These are phyloP conservation scores for Dipsacomyces acuminosporus DNA, from an alignment of 371 early-diverging fungal genomes.

Conservation along the genomic window DNA sequence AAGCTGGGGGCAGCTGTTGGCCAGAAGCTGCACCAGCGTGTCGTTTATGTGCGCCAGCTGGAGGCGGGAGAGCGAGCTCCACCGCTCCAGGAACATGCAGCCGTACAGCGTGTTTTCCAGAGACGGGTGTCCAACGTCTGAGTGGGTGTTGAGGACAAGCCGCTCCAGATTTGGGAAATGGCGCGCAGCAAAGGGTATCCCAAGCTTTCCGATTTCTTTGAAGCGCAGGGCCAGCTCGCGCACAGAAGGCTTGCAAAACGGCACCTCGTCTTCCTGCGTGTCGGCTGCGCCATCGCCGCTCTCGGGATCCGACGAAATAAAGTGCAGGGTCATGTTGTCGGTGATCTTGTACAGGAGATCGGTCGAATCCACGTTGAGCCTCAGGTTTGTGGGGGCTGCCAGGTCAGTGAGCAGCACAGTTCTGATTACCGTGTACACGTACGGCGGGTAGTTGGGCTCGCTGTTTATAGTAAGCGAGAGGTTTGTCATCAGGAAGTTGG, in stretches of 20 bases:
- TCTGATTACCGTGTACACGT: slow-evolving; percentile 39
- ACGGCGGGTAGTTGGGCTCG: slow-evolving; percentile 38
- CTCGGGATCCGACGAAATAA: slow-evolving; percentile 21
- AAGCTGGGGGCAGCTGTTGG: slow-evolving; percentile 37
- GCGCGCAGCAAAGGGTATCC: slow-evolving; percentile 42
- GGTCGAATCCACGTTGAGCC: slow-evolving; percentile 42
- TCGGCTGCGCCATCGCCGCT: slow-evolving; percentile 1
- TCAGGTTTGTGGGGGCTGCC: slow-evolving; percentile 34
- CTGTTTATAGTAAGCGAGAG: slow-evolving; percentile 29
- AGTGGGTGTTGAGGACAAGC: slow-evolving; percentile 34
- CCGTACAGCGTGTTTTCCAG: slow-evolving; percentile 45
- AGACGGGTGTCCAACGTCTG: slow-evolving; percentile 42
- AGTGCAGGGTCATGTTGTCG: slow-evolving; percentile 35
- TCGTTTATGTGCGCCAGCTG: slow-evolving; percentile 46
- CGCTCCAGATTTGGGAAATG: slow-evolving; percentile 38
- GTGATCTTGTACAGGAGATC: slow-evolving; percentile 44
- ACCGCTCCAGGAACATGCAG: slow-evolving; percentile 43
- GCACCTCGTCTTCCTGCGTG: slow-evolving; percentile 20
- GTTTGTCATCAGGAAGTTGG: slow-evolving; percentile 37
- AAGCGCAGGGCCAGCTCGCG: slow-evolving; percentile 43
- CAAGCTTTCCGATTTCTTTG: slow-evolving; percentile 43
- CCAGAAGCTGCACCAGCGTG: slow-evolving; percentile 42
- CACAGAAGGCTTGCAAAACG: slow-evolving; percentile 41
- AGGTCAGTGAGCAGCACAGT: slow-evolving; percentile 41
- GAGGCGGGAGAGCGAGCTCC: slow-evolving; percentile 25